Evolutionary conservation across 768 basidiomycete species (phyloP).

Genomic region (Psilocybe cyanescens): DNA sequence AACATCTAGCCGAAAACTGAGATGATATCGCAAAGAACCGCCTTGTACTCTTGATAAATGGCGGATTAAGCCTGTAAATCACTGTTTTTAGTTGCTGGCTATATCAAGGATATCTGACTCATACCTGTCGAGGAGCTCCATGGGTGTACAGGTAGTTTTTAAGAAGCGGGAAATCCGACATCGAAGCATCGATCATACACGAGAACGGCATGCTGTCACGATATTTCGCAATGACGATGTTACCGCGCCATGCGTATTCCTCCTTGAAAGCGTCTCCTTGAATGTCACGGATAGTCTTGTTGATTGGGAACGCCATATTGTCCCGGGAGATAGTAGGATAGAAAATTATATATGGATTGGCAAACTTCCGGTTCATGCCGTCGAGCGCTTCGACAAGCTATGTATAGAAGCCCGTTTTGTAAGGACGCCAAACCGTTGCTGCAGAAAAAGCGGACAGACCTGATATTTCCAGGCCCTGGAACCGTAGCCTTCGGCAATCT

Average conservation of each 20-base stretch:
- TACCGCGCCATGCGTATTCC: constrained; percentile 76
- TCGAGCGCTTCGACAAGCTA: constrained; percentile 79
- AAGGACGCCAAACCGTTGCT: constrained; percentile 14
- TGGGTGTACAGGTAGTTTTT: constrained; percentile 80
- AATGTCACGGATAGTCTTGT: constrained; percentile 76
- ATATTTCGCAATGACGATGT: constrained; percentile 79
- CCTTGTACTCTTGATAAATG: background rate
- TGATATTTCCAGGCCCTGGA: constrained; percentile 75
- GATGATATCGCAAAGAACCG: background rate
- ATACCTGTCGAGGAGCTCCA: constrained; percentile 51
- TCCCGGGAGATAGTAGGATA: constrained; percentile 78
- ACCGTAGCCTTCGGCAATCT: constrained; percentile 75
- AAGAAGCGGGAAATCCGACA: constrained; percentile 83
- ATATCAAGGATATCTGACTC: background rate
- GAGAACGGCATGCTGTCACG: constrained; percentile 50
- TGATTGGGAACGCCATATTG: constrained; percentile 81
- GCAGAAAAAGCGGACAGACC: constrained; percentile 41
- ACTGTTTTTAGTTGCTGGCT: background rate
- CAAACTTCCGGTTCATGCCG: constrained; percentile 79
- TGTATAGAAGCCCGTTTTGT: constrained; percentile 15
- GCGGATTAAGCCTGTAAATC: background rate
- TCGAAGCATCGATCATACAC: constrained; percentile 73
- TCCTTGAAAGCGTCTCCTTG: constrained; percentile 67
- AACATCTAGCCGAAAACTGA: background rate
- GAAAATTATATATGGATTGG: constrained; percentile 81